Base-by-base conservation (phyloP, 208 protist genomes). In the Trypanosoma grayi region DNA sequence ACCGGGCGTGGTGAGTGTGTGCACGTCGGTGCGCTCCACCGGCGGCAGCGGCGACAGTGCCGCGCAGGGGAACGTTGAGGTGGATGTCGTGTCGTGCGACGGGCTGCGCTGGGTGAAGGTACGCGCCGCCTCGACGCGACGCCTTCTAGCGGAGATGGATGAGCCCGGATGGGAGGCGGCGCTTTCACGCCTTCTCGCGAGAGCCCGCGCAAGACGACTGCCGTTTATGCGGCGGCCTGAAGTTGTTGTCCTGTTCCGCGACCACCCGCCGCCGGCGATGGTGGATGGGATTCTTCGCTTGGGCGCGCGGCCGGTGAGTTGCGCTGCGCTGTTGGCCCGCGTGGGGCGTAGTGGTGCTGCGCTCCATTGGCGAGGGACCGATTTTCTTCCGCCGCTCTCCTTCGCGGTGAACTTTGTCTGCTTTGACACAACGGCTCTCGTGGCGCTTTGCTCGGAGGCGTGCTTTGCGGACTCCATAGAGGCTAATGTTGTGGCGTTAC, bases 351-450 rank as follows among this genome's bases (percentile, higher is more conserved):
- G 9, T 16, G 11, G 2, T 22, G 11, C 33, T 48, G 5, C 24
- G 25, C 7, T 18, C 24, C 27, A 25, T 14, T 66, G 51, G 48
- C 11, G 14, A 1, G 11, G 31, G 24, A 1, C 18, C 24, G n/a
- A 66, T 7, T 66, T 64, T 53, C 55, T 81, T 18, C 65, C 70
- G 11, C 50, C 61, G 1, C 30, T 67, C 8, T 24, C 25, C 13
- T 52, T 57, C 18, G 14, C 18, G 6, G 54, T 70, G 2, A 22
- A 20, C 18, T 73, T 86, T 54, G 44, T 92, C 10, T 86, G 79
- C 68, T 66, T 92, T 24, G 85, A 92, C 57, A 86, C 79, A 13
- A 92, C 85, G 0, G 77, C 81, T 7, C 57, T 92, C n/a, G 79
- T 92, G 14, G 75, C 78, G 7, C 36, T 92, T n/a, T 87, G 79